A percentile compares a stretch with the other conserved stretches of the same genome.
Evolutionary conservation across 345 rosid species (phyloP).

Genomic region (Jatropha curcas): DNA sequence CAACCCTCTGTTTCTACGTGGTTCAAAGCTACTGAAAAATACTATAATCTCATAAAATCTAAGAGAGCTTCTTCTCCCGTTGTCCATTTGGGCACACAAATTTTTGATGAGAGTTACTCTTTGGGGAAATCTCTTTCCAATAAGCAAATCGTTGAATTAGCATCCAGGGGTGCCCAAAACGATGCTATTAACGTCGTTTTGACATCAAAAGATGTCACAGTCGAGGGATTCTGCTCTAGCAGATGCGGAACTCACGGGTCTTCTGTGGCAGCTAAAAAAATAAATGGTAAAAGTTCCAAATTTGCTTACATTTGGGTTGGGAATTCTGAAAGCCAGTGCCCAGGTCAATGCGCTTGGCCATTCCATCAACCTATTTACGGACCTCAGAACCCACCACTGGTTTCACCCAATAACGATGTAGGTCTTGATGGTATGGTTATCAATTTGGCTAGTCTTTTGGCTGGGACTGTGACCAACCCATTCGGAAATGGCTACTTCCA

Average conservation of each 20-base stretch:
- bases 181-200: constrained; percentile 29
- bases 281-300: constrained; percentile 9
- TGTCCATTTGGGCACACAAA: constrained; percentile 16
- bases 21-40: constrained; percentile 28
- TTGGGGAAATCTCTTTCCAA: constrained; percentile 28
- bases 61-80: constrained; percentile 8
- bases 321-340: constrained; percentile 34
- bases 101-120: constrained; percentile 22
- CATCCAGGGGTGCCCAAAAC: constrained; percentile 20
- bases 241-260: constrained; percentile 31
- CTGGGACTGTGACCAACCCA: constrained; percentile 34
- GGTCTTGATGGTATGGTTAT: constrained; percentile 33
- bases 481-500: constrained; percentile 34
- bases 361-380: constrained; percentile 37
- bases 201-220: constrained; percentile 26
- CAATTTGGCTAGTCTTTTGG: constrained; percentile 31
- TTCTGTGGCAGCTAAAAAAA: constrained; percentile 1
- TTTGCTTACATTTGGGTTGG: constrained; percentile 40
- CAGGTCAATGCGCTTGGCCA: constrained; percentile 37
- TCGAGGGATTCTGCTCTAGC: constrained; percentile 30
- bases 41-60: constrained; percentile 18
- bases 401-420: constrained; percentile 32
- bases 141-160: constrained; percentile 24
- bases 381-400: constrained; percentile 23
- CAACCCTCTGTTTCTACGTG: constrained; percentile 25